Evolutionary conservation across 2,329 filamentous ascomycete species (phyloP).

Genomic region (Nannizzia gypsea): DNA sequence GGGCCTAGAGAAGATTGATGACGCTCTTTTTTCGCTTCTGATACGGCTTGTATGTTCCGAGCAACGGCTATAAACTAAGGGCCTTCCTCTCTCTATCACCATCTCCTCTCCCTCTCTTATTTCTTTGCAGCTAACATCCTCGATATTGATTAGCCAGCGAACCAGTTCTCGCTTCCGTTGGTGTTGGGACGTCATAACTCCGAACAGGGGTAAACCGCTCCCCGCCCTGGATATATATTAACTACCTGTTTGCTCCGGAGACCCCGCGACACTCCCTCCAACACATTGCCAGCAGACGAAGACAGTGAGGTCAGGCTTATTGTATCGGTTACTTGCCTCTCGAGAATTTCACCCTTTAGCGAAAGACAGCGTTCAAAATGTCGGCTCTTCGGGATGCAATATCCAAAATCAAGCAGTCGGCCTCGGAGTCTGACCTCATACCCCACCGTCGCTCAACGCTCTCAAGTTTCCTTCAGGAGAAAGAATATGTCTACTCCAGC

Average conservation of each 20-base stretch:
- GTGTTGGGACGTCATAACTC: neutral
- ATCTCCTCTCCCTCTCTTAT: neutral
- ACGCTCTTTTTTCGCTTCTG: neutral
- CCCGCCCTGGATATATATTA: neutral
- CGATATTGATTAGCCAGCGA: neutral
- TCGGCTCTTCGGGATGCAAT: constrained; percentile 40
- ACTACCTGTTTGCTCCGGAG: neutral
- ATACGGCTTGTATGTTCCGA: neutral
- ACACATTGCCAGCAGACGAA: neutral
- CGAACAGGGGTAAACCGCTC: neutral
- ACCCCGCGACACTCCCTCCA: neutral
- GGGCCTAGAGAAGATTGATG: neutral
- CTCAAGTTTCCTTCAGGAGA: constrained; percentile 30
- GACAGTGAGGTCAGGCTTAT: neutral
- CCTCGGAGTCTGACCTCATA: constrained; percentile 19
- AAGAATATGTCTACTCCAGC: constrained; percentile 32
- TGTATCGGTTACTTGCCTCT: neutral
- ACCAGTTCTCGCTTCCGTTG: neutral
- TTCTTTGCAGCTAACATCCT: neutral
- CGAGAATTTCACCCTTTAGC: neutral
- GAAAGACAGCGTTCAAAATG: neutral
- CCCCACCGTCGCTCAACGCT: constrained; percentile 31
- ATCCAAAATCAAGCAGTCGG: constrained; percentile 28
- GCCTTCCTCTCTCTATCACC: neutral
- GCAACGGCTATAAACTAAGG: neutral